phyloP scores from a whole-genome alignment of 192 early-diverging fungal genomes.

The Coemansia sp. region DNA sequence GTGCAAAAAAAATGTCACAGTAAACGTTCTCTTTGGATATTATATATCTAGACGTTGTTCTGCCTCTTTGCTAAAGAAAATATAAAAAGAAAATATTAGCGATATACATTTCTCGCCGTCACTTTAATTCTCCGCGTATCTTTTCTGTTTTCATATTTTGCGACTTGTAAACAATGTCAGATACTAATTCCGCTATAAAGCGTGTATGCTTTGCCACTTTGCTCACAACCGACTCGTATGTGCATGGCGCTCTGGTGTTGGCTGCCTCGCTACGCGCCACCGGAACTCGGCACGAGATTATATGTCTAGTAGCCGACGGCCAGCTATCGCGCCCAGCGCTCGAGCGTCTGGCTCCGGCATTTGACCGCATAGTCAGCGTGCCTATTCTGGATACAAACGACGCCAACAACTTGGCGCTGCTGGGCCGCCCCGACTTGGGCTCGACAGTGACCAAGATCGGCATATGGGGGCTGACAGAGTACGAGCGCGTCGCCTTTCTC shows the following conservation, averaged over 20 bases:
- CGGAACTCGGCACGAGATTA: slow-evolving; percentile 62
- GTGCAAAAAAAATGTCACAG: neutral
- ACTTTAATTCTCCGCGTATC: neutral
- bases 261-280: slow-evolving; percentile 69
- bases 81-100: too few species aligned
- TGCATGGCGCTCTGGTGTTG: slow-evolving; percentile 81
- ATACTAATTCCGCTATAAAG: neutral
- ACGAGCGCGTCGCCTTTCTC: slow-evolving; percentile 75
- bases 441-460: slow-evolving; percentile 89
- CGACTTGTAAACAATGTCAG: neutral
- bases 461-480: slow-evolving; percentile 75
- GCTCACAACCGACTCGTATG: slow-evolving; percentile 82
- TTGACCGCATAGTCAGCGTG: slow-evolving; percentile 72
- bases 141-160: neutral
- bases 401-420: slow-evolving; percentile 51
- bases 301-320: slow-evolving; percentile 62
- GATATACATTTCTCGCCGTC: neutral
- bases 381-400: slow-evolving; percentile 66
- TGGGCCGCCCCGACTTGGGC: slow-evolving; percentile 88
- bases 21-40: neutral
- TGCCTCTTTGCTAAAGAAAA: neutral
- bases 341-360: slow-evolving; percentile 57
- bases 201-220: slow-evolving; percentile 67
- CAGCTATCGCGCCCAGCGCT: slow-evolving; percentile 64
- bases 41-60: neutral